These are phyloP conservation scores for Aspergillus sp. DNA, from an alignment of 2,329 filamentous ascomycete genomes.

Conservation along the genomic window DNA sequence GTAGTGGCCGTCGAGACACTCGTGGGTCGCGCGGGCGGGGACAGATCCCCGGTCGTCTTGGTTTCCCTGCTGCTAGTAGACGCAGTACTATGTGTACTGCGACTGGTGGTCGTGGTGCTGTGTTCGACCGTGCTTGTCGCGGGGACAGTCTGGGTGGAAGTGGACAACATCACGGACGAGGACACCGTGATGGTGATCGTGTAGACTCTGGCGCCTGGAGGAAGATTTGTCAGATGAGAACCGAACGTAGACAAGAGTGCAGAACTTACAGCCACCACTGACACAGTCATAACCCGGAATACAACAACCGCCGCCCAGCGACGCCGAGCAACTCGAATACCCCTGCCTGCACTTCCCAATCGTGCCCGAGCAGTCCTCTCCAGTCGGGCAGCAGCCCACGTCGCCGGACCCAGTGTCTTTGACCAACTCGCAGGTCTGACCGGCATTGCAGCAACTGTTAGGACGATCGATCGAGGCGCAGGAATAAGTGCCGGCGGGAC, in stretches of 20 bases:
- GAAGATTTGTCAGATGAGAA: background rate
- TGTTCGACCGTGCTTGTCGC: constrained; percentile 22
- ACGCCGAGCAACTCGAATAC: constrained; percentile 56
- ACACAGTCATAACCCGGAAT: constrained; percentile 60
- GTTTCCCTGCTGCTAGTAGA: constrained; percentile 29
- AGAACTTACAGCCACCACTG: constrained; percentile 52
- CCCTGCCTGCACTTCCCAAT: constrained; percentile 54
- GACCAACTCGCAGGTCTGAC: constrained; percentile 55
- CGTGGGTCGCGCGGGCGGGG: constrained; percentile 41
- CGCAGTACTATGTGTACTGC: constrained; percentile 31
- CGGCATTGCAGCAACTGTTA: constrained; percentile 58
- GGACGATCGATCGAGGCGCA: constrained; percentile 57
- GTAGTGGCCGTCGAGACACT: constrained; percentile 36
- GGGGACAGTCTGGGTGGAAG: constrained; percentile 31
- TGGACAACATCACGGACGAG: constrained; percentile 31
- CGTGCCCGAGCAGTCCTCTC: constrained; percentile 51
- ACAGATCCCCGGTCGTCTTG: constrained; percentile 28
- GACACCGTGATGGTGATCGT: constrained; percentile 37
- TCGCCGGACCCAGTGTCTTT: constrained; percentile 54
- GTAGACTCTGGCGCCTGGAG: constrained; percentile 33
- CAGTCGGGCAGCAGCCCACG: constrained; percentile 61
- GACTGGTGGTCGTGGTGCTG: constrained; percentile 41
- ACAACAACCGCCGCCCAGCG: constrained; percentile 61
- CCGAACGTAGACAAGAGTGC: constrained; percentile 17
- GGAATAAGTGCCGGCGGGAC: constrained; percentile 54